These are phyloP conservation scores for Yarrowia hollandica DNA, from an alignment of 805 yeast species.

Conservation along the genomic window DNA sequence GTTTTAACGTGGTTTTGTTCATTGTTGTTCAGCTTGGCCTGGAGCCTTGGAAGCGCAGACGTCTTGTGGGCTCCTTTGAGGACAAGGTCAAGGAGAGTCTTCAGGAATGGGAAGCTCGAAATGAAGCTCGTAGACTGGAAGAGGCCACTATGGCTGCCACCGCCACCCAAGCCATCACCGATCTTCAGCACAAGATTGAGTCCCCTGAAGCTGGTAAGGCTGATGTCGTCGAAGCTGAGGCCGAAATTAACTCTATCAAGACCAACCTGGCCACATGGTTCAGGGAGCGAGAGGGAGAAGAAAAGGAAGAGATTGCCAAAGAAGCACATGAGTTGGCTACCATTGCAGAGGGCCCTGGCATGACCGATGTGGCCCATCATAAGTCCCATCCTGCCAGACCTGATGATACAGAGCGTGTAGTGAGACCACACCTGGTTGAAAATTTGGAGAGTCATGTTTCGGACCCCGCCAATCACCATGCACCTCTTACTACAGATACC, in stretches of 20 bases:
- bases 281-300: conserved; percentile 16
- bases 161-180: conserved; percentile 6
- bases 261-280: conserved; percentile 5
- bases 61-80: conserved; percentile 82
- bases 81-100: conserved; percentile 58
- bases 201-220: neutral
- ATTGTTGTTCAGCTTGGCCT: conserved; percentile 78
- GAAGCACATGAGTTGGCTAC: conserved; percentile 14
- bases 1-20: conserved; percentile 75
- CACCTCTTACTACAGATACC: neutral
- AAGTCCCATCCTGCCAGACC: neutral
- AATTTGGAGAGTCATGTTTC: neutral
- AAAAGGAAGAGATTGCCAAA: conserved; percentile 10
- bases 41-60: conserved; percentile 91
- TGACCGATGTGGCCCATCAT: neutral
- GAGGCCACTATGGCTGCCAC: conserved; percentile 23
- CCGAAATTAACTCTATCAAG: conserved; percentile 20
- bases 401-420: conserved; percentile 3
- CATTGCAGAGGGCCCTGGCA: conserved; percentile 4
- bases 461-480: neutral
- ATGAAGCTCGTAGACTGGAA: conserved; percentile 1
- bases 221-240: conserved; percentile 11
- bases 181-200: conserved; percentile 11
- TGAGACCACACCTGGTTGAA: neutral
- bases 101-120: conserved; percentile 30